Evolutionary conservation across 139 green algal species (phyloP).

Genomic region (Chlamydomonas sp.): DNA sequence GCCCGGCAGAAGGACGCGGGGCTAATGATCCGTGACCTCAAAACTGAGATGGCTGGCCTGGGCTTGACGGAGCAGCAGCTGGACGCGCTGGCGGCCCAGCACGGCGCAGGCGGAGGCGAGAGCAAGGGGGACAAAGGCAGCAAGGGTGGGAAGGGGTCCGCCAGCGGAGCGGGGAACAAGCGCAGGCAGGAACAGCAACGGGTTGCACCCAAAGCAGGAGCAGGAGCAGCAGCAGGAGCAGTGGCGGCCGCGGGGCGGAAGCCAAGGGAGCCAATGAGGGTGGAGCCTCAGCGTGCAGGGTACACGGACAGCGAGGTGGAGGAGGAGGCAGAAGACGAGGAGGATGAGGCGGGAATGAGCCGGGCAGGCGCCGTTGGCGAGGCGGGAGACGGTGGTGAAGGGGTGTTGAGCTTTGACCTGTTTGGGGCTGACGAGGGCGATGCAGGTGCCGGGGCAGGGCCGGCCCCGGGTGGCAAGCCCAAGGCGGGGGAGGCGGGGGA

Average conservation of each 20-base stretch:
- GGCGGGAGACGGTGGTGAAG: neutral
- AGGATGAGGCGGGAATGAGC: neutral
- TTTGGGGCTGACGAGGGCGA: conserved; percentile 8
- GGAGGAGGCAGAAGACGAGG: neutral
- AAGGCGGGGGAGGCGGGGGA: neutral
- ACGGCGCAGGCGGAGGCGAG: conserved; percentile 11
- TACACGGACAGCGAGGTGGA: no score
- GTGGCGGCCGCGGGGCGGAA: conserved; percentile 5
- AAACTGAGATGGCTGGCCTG: conserved; percentile 60
- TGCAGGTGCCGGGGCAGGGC: neutral
- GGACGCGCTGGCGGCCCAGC: neutral
- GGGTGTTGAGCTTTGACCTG: conserved; percentile 20
- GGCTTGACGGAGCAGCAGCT: conserved; percentile 45
- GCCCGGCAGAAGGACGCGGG: conserved; percentile 77
- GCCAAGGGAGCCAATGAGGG: no score
- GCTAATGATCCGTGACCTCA: conserved; percentile 79
- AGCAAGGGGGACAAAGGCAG: neutral
- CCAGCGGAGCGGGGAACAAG: neutral
- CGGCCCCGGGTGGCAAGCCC: neutral
- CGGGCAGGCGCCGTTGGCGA: no score
- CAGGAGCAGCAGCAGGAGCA: neutral
- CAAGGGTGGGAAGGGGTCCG: neutral
- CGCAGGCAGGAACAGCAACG: neutral
- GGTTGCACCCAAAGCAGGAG: neutral
- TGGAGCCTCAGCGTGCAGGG: no score